Base-by-base conservation (phyloP, 2,329 filamentous ascomycete genomes). In the Cytospora chrysosperma region DNA sequence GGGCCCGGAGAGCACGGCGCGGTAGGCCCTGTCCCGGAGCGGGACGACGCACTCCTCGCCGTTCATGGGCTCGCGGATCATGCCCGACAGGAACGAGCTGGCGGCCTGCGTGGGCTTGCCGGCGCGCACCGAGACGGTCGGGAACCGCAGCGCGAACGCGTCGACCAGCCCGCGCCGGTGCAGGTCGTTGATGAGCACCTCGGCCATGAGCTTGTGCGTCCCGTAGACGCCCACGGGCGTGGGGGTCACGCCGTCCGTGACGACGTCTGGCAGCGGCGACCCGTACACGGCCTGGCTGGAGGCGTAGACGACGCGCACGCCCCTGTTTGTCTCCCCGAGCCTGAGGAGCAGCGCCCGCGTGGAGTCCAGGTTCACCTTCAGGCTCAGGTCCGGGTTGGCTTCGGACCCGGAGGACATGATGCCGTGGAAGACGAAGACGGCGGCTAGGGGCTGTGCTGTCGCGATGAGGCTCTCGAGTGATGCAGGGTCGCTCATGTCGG, bases 341-440 rank as follows among this genome's bases (percentile, higher is more conserved):
- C 53, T 56, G 6, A 65, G 64, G 6, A 65, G 60, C n/a, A 65
- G 56, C 5, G 64, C 61, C 19, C 64, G 64, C 30, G 64, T 63
- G 32, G 64, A 60, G 56, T 65, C 60, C 10, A 65, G 53, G 49
- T 65, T 65, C 2, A 65, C 64, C 21, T 53, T 53, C 9, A 63
- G 52, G 53, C 64, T 65, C n/a, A 65, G 69, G 75, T 84, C 71
- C 77, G 86, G 75, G 56, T 88, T 82, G 12, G 82, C 82, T 74
- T 88, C 86, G 19, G 84, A 81, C 17, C 84, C 85, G 26, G 81
- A 80, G 0, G 84, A 87, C 85, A 88, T 88, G 74, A 88, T 84
- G 51, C 85, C 85, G 69, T 88, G 85, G 63, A 88, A 81, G 54
- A 86, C 79, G 70, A 85, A 88, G 50, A 84, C 79, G 10, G 64